Conservation (phyloP, 768 basidiomycete species). For the Rhizopogon vinicolor region DNA sequence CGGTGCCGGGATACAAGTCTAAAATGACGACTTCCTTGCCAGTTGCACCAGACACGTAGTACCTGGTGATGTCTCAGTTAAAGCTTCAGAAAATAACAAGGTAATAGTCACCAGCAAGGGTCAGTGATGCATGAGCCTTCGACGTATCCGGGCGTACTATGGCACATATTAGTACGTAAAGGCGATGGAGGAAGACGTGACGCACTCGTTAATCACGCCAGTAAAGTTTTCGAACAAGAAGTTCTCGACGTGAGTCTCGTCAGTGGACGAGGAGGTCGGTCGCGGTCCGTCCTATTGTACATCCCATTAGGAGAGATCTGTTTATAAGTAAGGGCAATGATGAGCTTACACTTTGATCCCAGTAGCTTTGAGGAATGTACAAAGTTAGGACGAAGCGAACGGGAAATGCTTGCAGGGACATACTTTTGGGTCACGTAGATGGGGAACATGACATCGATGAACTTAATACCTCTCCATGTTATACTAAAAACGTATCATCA, state of each 20-base stretch:
- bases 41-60: slow-evolving; percentile 47
- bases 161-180: neutral
- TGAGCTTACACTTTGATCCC: slow-evolving; percentile 49
- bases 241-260: slow-evolving; percentile 53
- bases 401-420: slow-evolving; percentile 5
- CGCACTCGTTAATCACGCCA: slow-evolving; percentile 46
- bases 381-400: neutral
- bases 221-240: slow-evolving; percentile 51
- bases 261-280: slow-evolving; percentile 39
- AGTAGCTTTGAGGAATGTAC: slow-evolving; percentile 39
- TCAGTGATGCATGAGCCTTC: slow-evolving; percentile 57
- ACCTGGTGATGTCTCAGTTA: slow-evolving; percentile 8
- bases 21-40: slow-evolving; percentile 57
- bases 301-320: neutral
- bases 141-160: slow-evolving; percentile 37
- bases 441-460: slow-evolving; percentile 50
- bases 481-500: slow-evolving; percentile 28
- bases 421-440: slow-evolving; percentile 64
- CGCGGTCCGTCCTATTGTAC: slow-evolving; percentile 30
- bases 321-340: neutral
- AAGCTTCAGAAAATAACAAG: slow-evolving; percentile 5
- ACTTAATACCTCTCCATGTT: slow-evolving; percentile 54
- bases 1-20: slow-evolving; percentile 53
- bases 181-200: neutral
- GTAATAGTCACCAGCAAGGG: slow-evolving; percentile 44